These are phyloP conservation scores for Rhodotorula sp. DNA, from an alignment of 1,284 basidiomycete genomes.

Conservation along the genomic window DNA sequence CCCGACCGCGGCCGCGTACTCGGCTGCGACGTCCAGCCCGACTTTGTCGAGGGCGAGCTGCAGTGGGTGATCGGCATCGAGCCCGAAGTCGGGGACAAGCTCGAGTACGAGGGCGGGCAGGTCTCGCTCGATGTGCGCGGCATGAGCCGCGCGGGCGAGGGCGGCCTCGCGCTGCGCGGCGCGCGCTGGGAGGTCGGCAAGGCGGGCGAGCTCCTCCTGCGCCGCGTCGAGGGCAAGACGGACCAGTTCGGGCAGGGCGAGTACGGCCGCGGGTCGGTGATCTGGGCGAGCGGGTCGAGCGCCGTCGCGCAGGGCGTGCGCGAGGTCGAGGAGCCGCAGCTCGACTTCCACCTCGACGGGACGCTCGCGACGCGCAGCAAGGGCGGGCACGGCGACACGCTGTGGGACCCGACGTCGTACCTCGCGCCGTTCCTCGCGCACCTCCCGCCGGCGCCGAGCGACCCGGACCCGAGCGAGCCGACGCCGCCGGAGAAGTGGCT, in stretches of 20 bases:
- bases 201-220: slow-evolving; percentile 24
- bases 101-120: slow-evolving; percentile 39
- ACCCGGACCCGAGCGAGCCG: slow-evolving; percentile 10
- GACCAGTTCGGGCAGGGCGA: slow-evolving; percentile 21
- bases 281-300: slow-evolving; percentile 33
- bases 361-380: slow-evolving; percentile 10
- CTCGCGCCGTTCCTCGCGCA: slow-evolving; percentile 23
- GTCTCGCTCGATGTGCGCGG: slow-evolving; percentile 18
- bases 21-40: slow-evolving; percentile 41
- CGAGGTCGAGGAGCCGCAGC: slow-evolving; percentile 23
- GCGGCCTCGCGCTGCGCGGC: slow-evolving; percentile 34
- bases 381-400: slow-evolving; percentile 13
- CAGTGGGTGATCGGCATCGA: slow-evolving; percentile 45
- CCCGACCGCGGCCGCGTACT: slow-evolving; percentile 33
- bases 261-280: slow-evolving; percentile 25
- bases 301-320: background rate
- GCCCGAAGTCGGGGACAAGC: slow-evolving; percentile 37
- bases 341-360: slow-evolving; percentile 34
- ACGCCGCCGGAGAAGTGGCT: slow-evolving; percentile 12
- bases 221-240: slow-evolving; percentile 19
- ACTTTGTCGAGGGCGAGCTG: slow-evolving; percentile 44
- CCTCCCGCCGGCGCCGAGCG: slow-evolving; percentile 6
- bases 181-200: slow-evolving; percentile 36
- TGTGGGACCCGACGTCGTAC: slow-evolving; percentile 38
- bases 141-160: slow-evolving; percentile 24